Evolutionary conservation across 768 basidiomycete species (phyloP).

Genomic region (Phaeolepiota aurea): DNA sequence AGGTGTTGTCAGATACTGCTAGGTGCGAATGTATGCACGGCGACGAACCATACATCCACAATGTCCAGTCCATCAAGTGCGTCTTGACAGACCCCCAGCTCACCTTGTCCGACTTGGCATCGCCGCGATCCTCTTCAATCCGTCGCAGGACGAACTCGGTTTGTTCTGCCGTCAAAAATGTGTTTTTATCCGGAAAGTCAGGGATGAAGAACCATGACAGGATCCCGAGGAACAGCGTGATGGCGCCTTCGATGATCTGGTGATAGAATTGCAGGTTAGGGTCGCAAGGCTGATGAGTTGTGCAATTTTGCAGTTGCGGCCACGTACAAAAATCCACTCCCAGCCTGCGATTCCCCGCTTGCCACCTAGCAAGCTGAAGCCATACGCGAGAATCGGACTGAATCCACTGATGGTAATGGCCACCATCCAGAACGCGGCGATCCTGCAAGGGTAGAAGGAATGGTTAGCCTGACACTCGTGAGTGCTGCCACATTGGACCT

Average conservation of each 20-base stretch:
- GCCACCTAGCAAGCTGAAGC: slow-evolving; percentile 29
- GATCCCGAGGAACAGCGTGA: slow-evolving; percentile 31
- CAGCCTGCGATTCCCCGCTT: slow-evolving; percentile 32
- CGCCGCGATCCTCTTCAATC: slow-evolving; percentile 42
- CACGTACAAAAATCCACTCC: slow-evolving; percentile 42
- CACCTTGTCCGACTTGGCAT: slow-evolving; percentile 35
- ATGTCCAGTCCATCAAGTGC: slow-evolving; percentile 36
- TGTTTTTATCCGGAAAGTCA: slow-evolving; percentile 39
- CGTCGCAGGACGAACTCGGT: slow-evolving; percentile 34
- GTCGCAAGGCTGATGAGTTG: background rate
- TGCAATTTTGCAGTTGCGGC: background rate
- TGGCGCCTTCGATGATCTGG: slow-evolving; percentile 37
- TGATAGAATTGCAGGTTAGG: too few species aligned
- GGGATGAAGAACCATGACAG: slow-evolving; percentile 34
- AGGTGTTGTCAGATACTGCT: background rate
- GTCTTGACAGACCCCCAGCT: slow-evolving; percentile 25
- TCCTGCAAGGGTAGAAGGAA: slow-evolving; percentile 11
- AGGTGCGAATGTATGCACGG: too few species aligned
- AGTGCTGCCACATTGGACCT: too few species aligned
- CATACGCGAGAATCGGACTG: slow-evolving; percentile 36
- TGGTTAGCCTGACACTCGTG: background rate
- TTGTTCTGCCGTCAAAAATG: slow-evolving; percentile 32
- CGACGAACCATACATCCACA: slow-evolving; percentile 37
- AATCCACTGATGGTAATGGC: slow-evolving; percentile 31
- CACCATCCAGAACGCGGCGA: slow-evolving; percentile 31